Conservation (phyloP, 768 basidiomycete species). For the Mycena rebaudengoi region DNA sequence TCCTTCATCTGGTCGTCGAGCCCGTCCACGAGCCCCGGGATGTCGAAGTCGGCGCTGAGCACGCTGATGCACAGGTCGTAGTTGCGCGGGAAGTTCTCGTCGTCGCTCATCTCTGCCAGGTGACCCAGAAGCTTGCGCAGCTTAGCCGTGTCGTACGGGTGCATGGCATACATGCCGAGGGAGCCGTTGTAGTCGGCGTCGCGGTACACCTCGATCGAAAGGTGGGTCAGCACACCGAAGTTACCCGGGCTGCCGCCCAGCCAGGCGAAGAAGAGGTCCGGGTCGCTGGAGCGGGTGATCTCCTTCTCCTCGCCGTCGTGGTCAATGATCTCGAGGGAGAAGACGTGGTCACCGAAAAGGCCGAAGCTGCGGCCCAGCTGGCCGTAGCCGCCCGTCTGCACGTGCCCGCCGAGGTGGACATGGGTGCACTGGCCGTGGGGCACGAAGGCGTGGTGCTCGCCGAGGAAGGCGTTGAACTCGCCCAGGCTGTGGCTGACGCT, state of each 20-base stretch:
- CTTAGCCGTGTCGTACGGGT: conserved; percentile 13
- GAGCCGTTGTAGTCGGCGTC: conserved; percentile 15
- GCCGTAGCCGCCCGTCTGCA: conserved; percentile 23
- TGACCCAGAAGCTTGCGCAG: conserved; percentile 12
- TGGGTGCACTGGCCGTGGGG: conserved; percentile 21
- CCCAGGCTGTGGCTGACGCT: conserved; percentile 22
- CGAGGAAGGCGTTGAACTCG: conserved; percentile 19
- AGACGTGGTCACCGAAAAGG: conserved; percentile 13
- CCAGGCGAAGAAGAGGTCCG: conserved; percentile 22
- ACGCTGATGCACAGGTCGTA: conserved; percentile 25
- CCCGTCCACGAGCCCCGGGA: conserved; percentile 17
- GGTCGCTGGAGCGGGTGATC: conserved; percentile 15
- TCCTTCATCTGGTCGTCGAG: conserved; percentile 17
- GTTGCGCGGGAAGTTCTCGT: conserved; percentile 20
- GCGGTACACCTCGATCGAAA: conserved; percentile 17
- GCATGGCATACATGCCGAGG: conserved; percentile 11
- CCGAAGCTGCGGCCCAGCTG: conserved; percentile 23
- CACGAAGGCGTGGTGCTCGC: conserved; percentile 16
- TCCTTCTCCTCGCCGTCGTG: conserved; percentile 11
- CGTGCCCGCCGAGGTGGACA: conserved; percentile 22
- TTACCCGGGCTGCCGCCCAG: conserved; percentile 25
- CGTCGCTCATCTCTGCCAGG: conserved; percentile 21
- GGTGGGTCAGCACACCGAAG: conserved; percentile 21
- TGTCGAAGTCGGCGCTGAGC: conserved; percentile 15
- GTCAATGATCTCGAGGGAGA: conserved; percentile 22